Evolutionary conservation across 139 green algal species (phyloP).

Genomic region (Picocystis salinarum): DNA sequence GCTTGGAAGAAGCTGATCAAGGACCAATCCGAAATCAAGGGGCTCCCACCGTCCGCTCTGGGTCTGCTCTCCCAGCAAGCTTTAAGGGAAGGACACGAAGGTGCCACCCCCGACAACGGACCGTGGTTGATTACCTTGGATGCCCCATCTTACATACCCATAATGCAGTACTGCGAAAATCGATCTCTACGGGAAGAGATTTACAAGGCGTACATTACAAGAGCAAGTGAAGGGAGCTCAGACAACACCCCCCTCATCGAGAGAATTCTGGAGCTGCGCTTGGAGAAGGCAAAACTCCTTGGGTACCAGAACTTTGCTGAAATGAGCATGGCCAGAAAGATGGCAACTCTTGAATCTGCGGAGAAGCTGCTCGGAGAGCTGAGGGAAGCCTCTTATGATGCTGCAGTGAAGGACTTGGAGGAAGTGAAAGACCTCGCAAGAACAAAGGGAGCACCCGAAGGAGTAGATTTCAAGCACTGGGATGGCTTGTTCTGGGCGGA

Average conservation of each 20-base stretch:
- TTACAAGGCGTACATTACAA: conserved; percentile 74
- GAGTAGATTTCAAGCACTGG: conserved; percentile 41
- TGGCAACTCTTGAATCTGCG: conserved; percentile 54
- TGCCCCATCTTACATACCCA: conserved; percentile 67
- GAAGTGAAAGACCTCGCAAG: conserved; percentile 42
- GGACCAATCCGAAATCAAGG: conserved; percentile 50
- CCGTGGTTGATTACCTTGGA: conserved; percentile 91
- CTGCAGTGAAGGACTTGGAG: conserved; percentile 44
- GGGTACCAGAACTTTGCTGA: conserved; percentile 69
- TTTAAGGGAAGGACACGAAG: conserved; percentile 37
- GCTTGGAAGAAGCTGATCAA: conserved; percentile 70
- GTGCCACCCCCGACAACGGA: conserved; percentile 41
- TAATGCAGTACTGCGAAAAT: conserved; percentile 67
- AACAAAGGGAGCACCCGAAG: conserved; percentile 6
- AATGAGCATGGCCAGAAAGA: conserved; percentile 32
- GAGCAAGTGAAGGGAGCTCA: conserved; percentile 22
- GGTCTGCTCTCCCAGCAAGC: conserved; percentile 26
- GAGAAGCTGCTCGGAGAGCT: conserved; percentile 81
- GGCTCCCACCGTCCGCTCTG: conserved; percentile 52
- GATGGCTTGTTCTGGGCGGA: conserved; percentile 81
- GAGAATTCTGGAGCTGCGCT: conserved; percentile 46
- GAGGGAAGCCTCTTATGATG: conserved; percentile 32
- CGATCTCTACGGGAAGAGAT: conserved; percentile 74
- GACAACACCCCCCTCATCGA: conserved; percentile 88
- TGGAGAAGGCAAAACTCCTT: conserved; percentile 76